Evolutionary conservation across 805 yeast genomes (phyloP).

Genomic region (Nakazawaea ishiwadae): DNA sequence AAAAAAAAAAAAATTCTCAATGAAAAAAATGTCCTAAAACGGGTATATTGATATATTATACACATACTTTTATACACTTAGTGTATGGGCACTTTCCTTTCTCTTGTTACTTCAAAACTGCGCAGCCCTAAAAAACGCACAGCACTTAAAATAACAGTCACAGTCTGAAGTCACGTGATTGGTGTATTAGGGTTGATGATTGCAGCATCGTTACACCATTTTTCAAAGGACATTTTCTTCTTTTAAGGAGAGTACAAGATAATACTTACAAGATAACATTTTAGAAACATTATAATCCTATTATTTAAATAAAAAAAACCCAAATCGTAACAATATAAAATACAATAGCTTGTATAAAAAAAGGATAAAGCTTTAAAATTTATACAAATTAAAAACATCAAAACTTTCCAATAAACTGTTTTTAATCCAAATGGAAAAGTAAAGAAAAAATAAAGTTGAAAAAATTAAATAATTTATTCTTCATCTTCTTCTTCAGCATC

Average conservation of each 20-base stretch:
- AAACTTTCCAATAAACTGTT: conserved; percentile 14
- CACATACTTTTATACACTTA: no score
- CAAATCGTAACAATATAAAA: no score
- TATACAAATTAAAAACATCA: conserved; percentile 11
- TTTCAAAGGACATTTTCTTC: no score
- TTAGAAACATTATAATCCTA: not conserved
- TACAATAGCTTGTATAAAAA: conserved; percentile 10
- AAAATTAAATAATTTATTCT: conserved; percentile 42
- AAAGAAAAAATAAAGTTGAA: not conserved
- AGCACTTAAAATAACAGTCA: no score
- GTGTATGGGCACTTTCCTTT: no score
- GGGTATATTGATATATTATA: not conserved
- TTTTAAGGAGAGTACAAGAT: no score
- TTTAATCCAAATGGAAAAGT: not conserved
- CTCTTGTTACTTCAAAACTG: no score
- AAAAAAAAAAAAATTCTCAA: no score
- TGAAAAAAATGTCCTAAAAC: not conserved
- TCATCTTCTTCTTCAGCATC: conserved; percentile 60
- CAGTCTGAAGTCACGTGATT: no score
- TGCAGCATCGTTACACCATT: not conserved
- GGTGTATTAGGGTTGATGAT: not conserved
- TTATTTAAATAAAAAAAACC: not conserved
- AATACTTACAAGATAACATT: no score
- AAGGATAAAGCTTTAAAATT: conserved; percentile 10
- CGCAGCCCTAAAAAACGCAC: no score